Conservation (phyloP, 2,329 filamentous ascomycete genomes). For the Ascochyta viciae-villosae region DNA sequence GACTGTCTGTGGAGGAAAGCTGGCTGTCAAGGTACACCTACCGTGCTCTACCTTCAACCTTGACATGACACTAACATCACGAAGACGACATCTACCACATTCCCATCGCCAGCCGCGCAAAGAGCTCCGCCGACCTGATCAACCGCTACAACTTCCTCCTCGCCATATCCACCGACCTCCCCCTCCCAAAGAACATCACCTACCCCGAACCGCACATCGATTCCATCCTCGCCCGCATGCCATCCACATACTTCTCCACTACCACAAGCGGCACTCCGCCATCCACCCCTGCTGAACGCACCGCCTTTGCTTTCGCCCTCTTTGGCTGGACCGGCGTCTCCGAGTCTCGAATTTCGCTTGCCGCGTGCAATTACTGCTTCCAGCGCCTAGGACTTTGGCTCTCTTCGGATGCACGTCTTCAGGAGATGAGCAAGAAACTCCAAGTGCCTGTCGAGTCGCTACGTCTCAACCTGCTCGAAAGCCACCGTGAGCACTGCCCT, state of each 20-base stretch:
- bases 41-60: neutral
- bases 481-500: constrained; percentile 51
- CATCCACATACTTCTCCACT: constrained; percentile 31
- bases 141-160: constrained; percentile 51
- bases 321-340: constrained; percentile 61
- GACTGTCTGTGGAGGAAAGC: constrained; percentile 85
- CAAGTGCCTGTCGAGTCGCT: constrained; percentile 38
- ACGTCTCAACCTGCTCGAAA: constrained; percentile 46
- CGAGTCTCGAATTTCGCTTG: constrained; percentile 72
- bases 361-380: constrained; percentile 84
- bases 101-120: constrained; percentile 48
- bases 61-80: constrained; percentile 25
- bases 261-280: constrained; percentile 14
- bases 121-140: constrained; percentile 48
- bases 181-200: constrained; percentile 41
- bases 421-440: constrained; percentile 45
- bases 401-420: constrained; percentile 60
- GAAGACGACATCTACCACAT: constrained; percentile 70
- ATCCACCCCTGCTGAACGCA: constrained; percentile 29
- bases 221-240: constrained; percentile 35
- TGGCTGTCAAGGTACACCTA: constrained; percentile 78
- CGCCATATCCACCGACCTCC: constrained; percentile 42
- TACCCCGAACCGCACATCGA: constrained; percentile 39
- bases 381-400: constrained; percentile 92
- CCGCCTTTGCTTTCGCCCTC: constrained; percentile 48